A percentile compares a stretch with the other conserved stretches of the same genome.
These are phyloP conservation scores for Oropetium thomaeum DNA, from an alignment of 176 grass and related monocot species.

Conservation along the genomic window DNA sequence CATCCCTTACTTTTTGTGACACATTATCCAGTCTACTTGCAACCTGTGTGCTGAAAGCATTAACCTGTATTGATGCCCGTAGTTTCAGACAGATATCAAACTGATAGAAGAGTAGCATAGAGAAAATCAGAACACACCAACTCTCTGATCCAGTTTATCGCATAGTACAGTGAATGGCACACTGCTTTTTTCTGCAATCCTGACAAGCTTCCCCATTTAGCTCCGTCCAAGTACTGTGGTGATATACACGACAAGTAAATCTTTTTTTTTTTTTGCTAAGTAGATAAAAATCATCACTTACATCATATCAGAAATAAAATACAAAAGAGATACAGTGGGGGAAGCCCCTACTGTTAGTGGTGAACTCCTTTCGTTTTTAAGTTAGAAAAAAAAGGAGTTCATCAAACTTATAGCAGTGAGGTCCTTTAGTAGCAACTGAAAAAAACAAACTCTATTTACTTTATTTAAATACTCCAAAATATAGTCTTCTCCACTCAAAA, in stretches of 20 bases:
- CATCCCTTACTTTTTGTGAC: conserved; percentile 58
- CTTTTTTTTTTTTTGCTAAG: conserved; percentile 26
- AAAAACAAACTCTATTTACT: neutral
- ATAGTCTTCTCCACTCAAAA: neutral
- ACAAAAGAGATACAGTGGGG: conserved; percentile 3
- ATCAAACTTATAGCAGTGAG: no score
- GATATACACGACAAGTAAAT: conserved; percentile 33
- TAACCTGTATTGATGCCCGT: conserved; percentile 62
- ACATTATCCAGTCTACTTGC: conserved; percentile 49
- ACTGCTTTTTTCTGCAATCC: conserved; percentile 62
- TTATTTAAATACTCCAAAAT: neutral
- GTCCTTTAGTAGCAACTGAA: neutral
- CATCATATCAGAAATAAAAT: conserved; percentile 14
- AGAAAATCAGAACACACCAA: conserved; percentile 59
- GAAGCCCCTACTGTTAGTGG: no score
- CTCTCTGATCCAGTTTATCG: conserved; percentile 95
- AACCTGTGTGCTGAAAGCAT: conserved; percentile 87
- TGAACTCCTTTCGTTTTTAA: neutral
- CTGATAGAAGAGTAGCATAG: conserved; percentile 2
- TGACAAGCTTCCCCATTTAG: conserved; percentile 59
- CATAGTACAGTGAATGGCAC: conserved; percentile 81
- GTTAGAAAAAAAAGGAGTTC: no score
- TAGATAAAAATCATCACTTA: conserved; percentile 22
- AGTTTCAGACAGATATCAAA: conserved; percentile 37
- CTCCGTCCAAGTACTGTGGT: conserved; percentile 63